A percentile compares a stretch with the other conserved stretches of the same genome.
phyloP scores from a whole-genome alignment of 768 basidiomycete genomes.

The Russula sp. region DNA sequence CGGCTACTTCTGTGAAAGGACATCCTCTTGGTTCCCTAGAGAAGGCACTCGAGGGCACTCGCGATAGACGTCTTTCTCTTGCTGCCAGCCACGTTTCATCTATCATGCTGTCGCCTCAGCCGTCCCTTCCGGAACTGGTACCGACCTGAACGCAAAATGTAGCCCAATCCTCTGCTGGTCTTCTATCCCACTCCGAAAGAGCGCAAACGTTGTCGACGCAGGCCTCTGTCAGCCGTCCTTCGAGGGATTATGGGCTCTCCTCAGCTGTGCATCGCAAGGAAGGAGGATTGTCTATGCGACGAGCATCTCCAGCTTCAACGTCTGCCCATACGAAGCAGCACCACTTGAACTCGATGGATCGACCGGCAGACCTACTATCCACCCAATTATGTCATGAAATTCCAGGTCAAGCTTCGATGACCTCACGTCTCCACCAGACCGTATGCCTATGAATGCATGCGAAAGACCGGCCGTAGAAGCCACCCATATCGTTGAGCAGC shows the following conservation, averaged over 20 bases:
- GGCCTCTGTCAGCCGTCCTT: conserved; percentile 1
- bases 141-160: background rate
- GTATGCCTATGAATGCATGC: background rate
- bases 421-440: background rate
- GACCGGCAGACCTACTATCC: background rate
- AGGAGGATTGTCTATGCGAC: background rate
- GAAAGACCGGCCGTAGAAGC: background rate
- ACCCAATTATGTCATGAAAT: background rate
- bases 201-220: background rate
- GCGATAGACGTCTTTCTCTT: background rate
- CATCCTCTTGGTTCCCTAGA: background rate
- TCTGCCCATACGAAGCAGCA: background rate
- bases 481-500: background rate
- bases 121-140: background rate
- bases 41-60: background rate
- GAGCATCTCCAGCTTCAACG: background rate
- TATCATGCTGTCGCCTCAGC: background rate
- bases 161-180: background rate
- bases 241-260: background rate
- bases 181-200: background rate
- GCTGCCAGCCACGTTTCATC: background rate
- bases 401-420: background rate
- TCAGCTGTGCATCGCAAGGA: background rate
- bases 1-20: background rate
- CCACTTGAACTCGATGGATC: background rate